Percentiles rank a stretch among this genome's conserved stretches.
phyloP scores from a whole-genome alignment of 1,284 basidiomycete genomes.

The Apiotrichum laibachii region DNA sequence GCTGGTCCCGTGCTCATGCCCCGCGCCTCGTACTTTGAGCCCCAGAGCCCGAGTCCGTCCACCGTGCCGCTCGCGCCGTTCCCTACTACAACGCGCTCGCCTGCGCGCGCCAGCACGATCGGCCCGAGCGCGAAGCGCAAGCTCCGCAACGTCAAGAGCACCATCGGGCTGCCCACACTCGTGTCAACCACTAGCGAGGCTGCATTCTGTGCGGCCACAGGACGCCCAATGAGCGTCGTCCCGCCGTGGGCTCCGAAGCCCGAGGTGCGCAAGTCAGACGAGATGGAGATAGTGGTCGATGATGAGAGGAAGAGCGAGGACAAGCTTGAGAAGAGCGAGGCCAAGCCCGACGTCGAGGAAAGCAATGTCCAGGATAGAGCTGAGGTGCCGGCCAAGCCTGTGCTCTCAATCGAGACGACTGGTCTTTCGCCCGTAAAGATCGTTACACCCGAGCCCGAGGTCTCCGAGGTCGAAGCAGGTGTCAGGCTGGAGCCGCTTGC shows the following conservation, averaged over 20 bases:
- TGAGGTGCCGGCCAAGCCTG: no score
- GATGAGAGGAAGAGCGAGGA: neutral
- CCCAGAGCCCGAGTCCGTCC: neutral
- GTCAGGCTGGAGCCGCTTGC: no score
- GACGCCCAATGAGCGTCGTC: neutral
- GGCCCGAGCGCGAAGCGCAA: neutral
- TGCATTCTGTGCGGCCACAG: neutral
- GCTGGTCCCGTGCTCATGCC: neutral
- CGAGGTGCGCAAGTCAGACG: neutral
- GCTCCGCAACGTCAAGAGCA: constrained; percentile 1
- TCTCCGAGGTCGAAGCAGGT: neutral
- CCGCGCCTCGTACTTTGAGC: neutral
- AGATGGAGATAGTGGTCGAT: neutral
- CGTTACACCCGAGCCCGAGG: neutral
- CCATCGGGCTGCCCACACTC: neutral
- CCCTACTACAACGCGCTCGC: neutral
- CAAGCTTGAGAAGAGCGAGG: neutral
- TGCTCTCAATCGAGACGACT: neutral
- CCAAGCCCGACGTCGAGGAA: neutral
- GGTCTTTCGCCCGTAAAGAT: neutral
- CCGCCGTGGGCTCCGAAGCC: neutral
- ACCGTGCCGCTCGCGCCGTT: neutral
- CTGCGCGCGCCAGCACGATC: neutral
- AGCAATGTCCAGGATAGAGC: no score
- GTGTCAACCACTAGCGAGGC: constrained; percentile 3